Evolutionary conservation across 371 early-diverging fungal species (phyloP).

Genomic region (Syncephalastrum racemosum): DNA sequence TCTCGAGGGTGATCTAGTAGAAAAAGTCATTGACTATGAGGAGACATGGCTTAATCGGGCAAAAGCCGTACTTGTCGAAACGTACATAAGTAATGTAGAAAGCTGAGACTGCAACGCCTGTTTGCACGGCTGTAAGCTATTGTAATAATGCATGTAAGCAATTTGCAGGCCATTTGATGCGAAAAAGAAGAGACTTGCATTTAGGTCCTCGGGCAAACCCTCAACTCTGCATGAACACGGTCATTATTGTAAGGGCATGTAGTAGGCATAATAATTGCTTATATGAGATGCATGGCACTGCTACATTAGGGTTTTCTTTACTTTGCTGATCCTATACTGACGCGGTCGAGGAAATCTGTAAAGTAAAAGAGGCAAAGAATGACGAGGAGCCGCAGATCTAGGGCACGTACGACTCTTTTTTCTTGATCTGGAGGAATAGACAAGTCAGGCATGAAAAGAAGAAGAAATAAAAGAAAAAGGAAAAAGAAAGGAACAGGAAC

Average conservation of each 20-base stretch:
- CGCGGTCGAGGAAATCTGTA: constrained; percentile 32
- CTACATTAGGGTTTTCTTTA: constrained; percentile 16
- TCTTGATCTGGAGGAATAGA: constrained; percentile 7
- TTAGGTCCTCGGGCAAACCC: not conserved
- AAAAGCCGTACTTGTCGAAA: too few species aligned
- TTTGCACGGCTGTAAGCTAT: constrained; percentile 26
- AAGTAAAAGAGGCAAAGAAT: constrained; percentile 36
- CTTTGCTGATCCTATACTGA: constrained; percentile 42
- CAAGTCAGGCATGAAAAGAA: constrained; percentile 1
- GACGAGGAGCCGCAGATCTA: constrained; percentile 30
- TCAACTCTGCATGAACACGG: not conserved
- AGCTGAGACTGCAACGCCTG: constrained; percentile 26
- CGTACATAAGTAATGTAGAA: constrained; percentile 15
- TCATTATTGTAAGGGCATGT: too few species aligned
- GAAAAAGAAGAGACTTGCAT: not conserved
- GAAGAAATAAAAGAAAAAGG: constrained; percentile 9
- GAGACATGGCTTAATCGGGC: too few species aligned
- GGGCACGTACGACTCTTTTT: constrained; percentile 16
- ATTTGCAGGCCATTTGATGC: too few species aligned
- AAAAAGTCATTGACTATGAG: too few species aligned
- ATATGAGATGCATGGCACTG: too few species aligned
- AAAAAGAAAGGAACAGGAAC: not conserved
- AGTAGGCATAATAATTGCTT: too few species aligned
- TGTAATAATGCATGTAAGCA: not conserved
- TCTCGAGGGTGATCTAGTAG: constrained; percentile 21